Conservation (phyloP, 495 filamentous ascomycete species). For the Sporormia fimetaria region DNA sequence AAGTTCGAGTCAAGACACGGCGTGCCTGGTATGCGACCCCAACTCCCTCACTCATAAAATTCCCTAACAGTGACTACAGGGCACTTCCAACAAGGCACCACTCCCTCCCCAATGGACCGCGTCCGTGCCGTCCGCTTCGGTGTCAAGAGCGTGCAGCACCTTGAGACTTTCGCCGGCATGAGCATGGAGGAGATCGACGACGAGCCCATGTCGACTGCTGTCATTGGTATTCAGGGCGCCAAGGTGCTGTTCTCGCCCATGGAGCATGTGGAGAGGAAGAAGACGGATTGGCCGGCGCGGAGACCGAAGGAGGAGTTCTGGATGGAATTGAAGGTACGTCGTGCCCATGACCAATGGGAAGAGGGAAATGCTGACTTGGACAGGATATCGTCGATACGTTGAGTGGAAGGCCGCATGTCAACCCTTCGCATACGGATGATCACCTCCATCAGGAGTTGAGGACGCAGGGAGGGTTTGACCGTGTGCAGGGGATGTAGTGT, state of each 20-base stretch:
- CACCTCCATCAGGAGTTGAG: too few relatives aligned
- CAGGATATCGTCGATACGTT: constrained; percentile 72
- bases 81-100: constrained; percentile 80
- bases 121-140: constrained; percentile 84
- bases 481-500: too few relatives aligned
- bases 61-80: constrained; percentile 72
- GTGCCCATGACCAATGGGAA: too few relatives aligned
- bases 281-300: constrained; percentile 87
- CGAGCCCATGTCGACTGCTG: constrained; percentile 57
- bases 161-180: constrained; percentile 63
- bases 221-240: constrained; percentile 89
- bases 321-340: constrained; percentile 69
- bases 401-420: constrained; percentile 55
- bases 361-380: too few relatives aligned
- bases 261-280: constrained; percentile 61
- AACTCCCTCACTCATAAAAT: too few relatives aligned
- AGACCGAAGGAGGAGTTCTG: constrained; percentile 80
- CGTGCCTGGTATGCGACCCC: too few relatives aligned
- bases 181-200: constrained; percentile 54
- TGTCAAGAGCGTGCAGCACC: constrained; percentile 78
- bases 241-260: constrained; percentile 78
- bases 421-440: too few relatives aligned
- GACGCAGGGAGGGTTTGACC: too few relatives aligned
- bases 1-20: constrained; percentile 89
- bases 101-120: constrained; percentile 90